Evolutionary conservation across 805 yeast genomes (phyloP).

Genomic region (Teunomyces panamensis): DNA sequence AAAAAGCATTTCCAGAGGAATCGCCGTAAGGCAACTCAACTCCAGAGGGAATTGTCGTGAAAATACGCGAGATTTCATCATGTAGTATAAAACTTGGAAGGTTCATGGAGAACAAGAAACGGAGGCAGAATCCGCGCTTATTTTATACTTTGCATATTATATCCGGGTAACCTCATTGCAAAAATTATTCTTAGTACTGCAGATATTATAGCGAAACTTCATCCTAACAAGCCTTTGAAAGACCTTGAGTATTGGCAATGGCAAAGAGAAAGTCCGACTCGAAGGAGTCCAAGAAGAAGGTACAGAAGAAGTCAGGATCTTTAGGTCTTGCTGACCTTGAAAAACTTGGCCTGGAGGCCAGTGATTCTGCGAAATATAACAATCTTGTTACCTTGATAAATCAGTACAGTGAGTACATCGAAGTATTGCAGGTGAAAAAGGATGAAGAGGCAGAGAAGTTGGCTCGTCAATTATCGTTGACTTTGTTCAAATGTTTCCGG

Average conservation of each 20-base stretch:
- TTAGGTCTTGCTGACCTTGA: constrained; percentile 18
- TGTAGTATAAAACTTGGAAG: constrained; percentile 63
- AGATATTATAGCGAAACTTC: neutral
- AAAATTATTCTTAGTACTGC: constrained; percentile 9
- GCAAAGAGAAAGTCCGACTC: constrained; percentile 12
- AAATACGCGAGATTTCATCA: constrained; percentile 61
- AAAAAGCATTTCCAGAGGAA: constrained; percentile 32
- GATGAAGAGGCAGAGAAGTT: constrained; percentile 24
- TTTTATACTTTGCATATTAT: constrained; percentile 13
- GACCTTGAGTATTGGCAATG: neutral
- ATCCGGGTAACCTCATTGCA: constrained; percentile 21
- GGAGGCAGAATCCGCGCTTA: constrained; percentile 5
- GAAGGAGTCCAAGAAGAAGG: constrained; percentile 7
- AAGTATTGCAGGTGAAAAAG: constrained; percentile 12
- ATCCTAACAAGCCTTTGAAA: constrained; percentile 4
- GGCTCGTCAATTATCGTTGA: constrained; percentile 41
- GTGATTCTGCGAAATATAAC: constrained; percentile 52
- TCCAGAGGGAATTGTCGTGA: constrained; percentile 41
- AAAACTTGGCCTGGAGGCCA: constrained; percentile 26
- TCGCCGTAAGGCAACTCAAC: constrained; percentile 37
- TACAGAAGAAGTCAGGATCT: constrained; percentile 1
- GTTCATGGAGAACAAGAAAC: constrained; percentile 43
- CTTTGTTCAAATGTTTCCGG: constrained; percentile 48
- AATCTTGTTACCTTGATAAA: constrained; percentile 48
- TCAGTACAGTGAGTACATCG: constrained; percentile 27